Evolutionary conservation across 139 green algal genomes (phyloP), one percentile per base, ranked within the genome.

Genomic region (Chlamydomonas incerta): DNA sequence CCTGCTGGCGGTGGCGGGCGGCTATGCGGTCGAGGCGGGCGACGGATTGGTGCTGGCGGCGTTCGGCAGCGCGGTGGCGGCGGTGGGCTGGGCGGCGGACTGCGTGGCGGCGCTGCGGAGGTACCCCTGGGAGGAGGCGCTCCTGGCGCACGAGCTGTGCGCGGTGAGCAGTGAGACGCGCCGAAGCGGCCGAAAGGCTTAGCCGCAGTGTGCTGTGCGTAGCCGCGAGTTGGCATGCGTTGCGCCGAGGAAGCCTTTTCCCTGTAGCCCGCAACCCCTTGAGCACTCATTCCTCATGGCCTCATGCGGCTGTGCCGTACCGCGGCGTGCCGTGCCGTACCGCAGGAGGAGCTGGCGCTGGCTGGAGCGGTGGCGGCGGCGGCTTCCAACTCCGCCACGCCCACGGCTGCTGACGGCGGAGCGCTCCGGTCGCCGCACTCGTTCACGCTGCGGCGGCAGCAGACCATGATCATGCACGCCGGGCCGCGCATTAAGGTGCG

Each of bases 1-100:
- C n/a, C 63, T 70, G 63, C 63, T 70, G 29, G 63, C 26, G n/a
- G 23, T 29, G 6, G 63, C 63, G 29, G n/a, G n/a, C 8, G 63
- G 63, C 63, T 70, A 70, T 29, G 26, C 34, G 63, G 63, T 70
- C 29, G 63, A 70, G 63, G n/a, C 13, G 13, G 63, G 63, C n/a
- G n/a, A 70, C 13, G 63, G 63, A 2, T 29, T 70, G 63, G 63
- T 70, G 63, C 75, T 83, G 75, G 75, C 75, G 75, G 75, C 75
- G 37, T 72, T 83, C 37, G 75, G 62, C 18, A 26, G 58, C 0
- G 28, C 75, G 26, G 13, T 15, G 35, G 58, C 75, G 41, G 75
- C 62, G 60, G 75, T 83, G 60, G 37, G 47, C 35, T 83, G 75
- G 75, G 75, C 75, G 75, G 34, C 72, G 58, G 60, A 83, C 26